A percentile compares a stretch with the other conserved stretches of the same genome.
Evolutionary conservation across 305 asterid genomes (phyloP).

Genomic region (Fraxinus angustifolia): DNA sequence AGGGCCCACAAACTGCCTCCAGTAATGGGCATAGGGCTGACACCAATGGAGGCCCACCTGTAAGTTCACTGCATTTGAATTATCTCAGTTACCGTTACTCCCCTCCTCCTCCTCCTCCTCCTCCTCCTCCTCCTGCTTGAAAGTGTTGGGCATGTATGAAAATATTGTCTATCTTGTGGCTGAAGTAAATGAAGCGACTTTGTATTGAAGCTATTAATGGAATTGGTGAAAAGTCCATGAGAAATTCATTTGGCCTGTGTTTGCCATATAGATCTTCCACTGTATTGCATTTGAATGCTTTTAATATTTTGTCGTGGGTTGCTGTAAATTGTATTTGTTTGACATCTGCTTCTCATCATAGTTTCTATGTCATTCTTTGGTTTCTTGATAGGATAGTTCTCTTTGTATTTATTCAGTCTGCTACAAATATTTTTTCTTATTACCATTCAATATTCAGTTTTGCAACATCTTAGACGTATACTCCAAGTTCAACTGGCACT

Average conservation of each 20-base stretch:
- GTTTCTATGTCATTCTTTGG: background rate
- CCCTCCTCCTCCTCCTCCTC: background rate
- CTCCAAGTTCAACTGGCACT: background rate
- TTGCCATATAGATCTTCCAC: background rate
- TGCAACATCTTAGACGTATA: background rate
- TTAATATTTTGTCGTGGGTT: background rate
- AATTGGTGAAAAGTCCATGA: background rate
- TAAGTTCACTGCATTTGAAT: constrained; percentile 46
- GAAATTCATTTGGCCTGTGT: background rate
- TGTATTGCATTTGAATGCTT: background rate
- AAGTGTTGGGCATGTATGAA: background rate
- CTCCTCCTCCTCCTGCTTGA: background rate
- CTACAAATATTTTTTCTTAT: background rate
- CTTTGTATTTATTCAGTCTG: background rate
- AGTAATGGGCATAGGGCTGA: constrained; percentile 71
- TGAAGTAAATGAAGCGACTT: background rate
- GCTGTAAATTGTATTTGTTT: background rate
- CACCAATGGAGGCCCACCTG: constrained; percentile 73
- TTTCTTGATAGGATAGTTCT: background rate
- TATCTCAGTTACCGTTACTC: background rate
- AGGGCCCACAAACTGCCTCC: constrained; percentile 53
- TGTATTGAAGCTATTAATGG: background rate
- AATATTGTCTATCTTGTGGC: background rate
- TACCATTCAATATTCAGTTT: background rate
- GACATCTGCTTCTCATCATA: background rate